Evolutionary conservation across 495 filamentous ascomycete species (phyloP), one percentile per base, ranked within the genome.

Genomic region (Mytilinidion resinicola): DNA sequence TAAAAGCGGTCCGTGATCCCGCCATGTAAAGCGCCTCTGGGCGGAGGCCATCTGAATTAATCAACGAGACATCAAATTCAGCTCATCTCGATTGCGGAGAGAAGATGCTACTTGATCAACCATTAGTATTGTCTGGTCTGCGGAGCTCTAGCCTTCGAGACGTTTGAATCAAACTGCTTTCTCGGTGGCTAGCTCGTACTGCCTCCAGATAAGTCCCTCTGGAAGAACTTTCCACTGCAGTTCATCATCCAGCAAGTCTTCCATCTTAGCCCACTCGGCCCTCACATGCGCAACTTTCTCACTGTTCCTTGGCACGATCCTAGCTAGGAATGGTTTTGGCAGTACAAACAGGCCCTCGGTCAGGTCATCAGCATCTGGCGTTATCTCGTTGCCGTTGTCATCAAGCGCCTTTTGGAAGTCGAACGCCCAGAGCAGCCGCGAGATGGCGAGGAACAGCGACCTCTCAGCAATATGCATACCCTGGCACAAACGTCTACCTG

Each of bases 391-490:
- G 1, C 53, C 53, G 4, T 42, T 38, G 0, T 41, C 41, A 52
- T 62, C 55, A 1, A n/a, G 51, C n/a, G 8, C 38, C n/a, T 19
- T n/a, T 8, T 35, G 25, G 38, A 62, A 38, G 25, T 62, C 43
- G 36, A 58, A 62, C 0, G 39, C 60, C 60, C 60, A 62, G 3
- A 62, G 39, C 11, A 58, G 9, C 12, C 42, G 38, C 30, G 55
- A 25, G 1, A 62, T 44, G 34, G 21, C 55, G 10, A 62, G 35
- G 11, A 53, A 58, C 54, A 58, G 4, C 1, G 12, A 19, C 8
- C 43, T 21, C 17, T 62, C 60, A 5, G 60, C 60, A 19, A 62
- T 19, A 42, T 62, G 55, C 36, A 54, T 54, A 11, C 60, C 60
- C 12, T 14, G 39, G 25, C 60, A 62, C 17, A 62, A 15, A 1